These are phyloP conservation scores for Mortierella sp. DNA, from an alignment of 371 early-diverging fungal species.

Conservation along the genomic window DNA sequence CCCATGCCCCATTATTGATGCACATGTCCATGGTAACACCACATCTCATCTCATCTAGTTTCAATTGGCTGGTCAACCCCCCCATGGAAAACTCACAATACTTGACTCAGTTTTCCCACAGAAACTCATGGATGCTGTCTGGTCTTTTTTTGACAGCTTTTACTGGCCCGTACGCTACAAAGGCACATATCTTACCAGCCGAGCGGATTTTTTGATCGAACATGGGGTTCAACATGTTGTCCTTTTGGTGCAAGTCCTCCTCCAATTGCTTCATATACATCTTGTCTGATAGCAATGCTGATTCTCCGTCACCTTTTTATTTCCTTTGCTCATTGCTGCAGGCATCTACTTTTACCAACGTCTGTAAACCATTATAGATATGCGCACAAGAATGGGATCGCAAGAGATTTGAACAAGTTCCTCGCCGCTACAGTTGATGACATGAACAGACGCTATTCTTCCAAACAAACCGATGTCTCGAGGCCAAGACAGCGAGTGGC, in stretches of 20 bases:
- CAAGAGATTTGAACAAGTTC: constrained; percentile 53
- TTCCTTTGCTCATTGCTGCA: neutral
- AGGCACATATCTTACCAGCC: constrained; percentile 24
- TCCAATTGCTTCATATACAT: no score
- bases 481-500: constrained; percentile 34
- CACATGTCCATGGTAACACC: constrained; percentile 52
- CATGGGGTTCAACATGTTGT: constrained; percentile 55
- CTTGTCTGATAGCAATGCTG: neutral
- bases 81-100: neutral
- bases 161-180: constrained; percentile 58
- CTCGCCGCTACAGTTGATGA: constrained; percentile 34
- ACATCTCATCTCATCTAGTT: neutral
- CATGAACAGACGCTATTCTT: constrained; percentile 45
- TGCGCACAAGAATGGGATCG: constrained; percentile 58
- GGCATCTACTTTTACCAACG: no score
- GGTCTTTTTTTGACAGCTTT: constrained; percentile 53
- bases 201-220: constrained; percentile 52
- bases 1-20: constrained; percentile 55
- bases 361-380: constrained; percentile 19
- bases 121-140: constrained; percentile 56
- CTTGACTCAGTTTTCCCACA: constrained; percentile 45
- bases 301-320: no score
- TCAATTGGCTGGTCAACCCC: neutral
- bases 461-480: no score
- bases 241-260: constrained; percentile 49